phyloP scores from a whole-genome alignment of 108 stramenopile species.

The Nitzschia putrida region DNA sequence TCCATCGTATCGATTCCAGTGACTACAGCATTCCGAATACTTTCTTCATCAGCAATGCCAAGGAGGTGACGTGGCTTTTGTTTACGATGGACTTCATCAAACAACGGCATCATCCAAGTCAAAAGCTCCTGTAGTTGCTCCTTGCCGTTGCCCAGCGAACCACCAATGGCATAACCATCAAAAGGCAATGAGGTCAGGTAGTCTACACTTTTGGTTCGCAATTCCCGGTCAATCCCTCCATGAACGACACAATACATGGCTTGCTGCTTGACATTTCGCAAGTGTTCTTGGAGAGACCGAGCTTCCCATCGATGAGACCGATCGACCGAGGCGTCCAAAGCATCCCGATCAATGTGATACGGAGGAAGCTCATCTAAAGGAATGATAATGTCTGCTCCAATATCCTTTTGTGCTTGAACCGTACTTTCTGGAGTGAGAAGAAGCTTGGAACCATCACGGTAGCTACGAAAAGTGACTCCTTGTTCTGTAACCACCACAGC shows the following conservation, averaged over 20 bases:
- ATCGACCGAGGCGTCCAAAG: slow-evolving; percentile 71
- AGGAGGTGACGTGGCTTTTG: slow-evolving; percentile 88
- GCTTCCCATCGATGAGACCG: slow-evolving; percentile 94
- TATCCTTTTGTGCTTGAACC: slow-evolving; percentile 86
- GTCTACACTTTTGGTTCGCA: slow-evolving; percentile 75
- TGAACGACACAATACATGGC: slow-evolving; percentile 95
- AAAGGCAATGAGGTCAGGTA: slow-evolving; percentile 90
- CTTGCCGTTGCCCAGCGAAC: slow-evolving; percentile 84
- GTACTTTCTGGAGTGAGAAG: slow-evolving; percentile 89
- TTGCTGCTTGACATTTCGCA: slow-evolving; percentile 75
- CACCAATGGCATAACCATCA: slow-evolving; percentile 93
- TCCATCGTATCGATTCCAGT: slow-evolving; percentile 91
- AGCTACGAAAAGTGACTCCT: slow-evolving; percentile 84
- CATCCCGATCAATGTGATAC: slow-evolving; percentile 74
- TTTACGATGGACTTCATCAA: slow-evolving; percentile 63
- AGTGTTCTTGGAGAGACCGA: slow-evolving; percentile 79
- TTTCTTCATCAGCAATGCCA: slow-evolving; percentile 91
- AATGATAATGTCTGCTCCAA: slow-evolving; percentile 94
- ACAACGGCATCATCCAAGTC: slow-evolving; percentile 85
- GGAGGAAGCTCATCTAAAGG: slow-evolving; percentile 92
- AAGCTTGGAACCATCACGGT: slow-evolving; percentile 85
- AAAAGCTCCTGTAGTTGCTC: slow-evolving; percentile 85
- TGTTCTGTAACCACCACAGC: slow-evolving; percentile 89
- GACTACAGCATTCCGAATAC: slow-evolving; percentile 70
- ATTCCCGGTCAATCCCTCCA: slow-evolving; percentile 83